Evolutionary conservation across 495 filamentous ascomycete genomes (phyloP), one percentile per base, ranked within the genome.

Genomic region (Oidiodendron maius): DNA sequence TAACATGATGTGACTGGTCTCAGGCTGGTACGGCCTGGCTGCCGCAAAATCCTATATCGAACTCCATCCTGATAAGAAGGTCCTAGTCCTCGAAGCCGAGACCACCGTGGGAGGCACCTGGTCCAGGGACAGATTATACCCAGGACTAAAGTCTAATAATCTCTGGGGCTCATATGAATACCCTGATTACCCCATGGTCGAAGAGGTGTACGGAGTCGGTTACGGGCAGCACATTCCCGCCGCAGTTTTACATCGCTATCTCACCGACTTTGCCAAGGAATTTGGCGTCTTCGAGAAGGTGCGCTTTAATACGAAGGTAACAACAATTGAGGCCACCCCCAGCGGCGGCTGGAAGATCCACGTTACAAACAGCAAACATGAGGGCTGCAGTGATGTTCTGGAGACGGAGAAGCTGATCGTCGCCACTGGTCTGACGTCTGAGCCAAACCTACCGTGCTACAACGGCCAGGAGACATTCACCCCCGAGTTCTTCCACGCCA

Each of bases 171-270:
- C 73, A 3, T 79, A 81, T 57, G 84, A 86, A 60, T 85, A 74
- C 59, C 80, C 76, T 39, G 84, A 87, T 55, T 84, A 82, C 50
- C 83, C 83, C 25, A 84, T 89, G 83, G 75, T 79, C 48, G 53
- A 53, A 4, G 58, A 68, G 17, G 71, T 62, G 0, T 81, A 79
- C 55, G 78, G 78, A 3, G 75, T 86, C 34, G 65, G 73, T 43
- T 54, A 70, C 1, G 80, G 77, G 0, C 63, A 87, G 40, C 81
- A 89, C 60, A 82, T 93, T 20, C 74, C 84, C 2, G 88, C 84
- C 0, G 46, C 69, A 0, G 74, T 78, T 12, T 64, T 89, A 39
- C 70, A 86, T 48, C 51, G 70, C 3, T 93, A 93, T 55, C 63
- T 91, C 13, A 60, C 71, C 16, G 64, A 65, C 1, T 87, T 83